A percentile compares a stretch with the other conserved stretches of the same genome.
These are phyloP conservation scores for Tuber magnatum DNA, from an alignment of 495 filamentous ascomycete genomes.

Conservation along the genomic window DNA sequence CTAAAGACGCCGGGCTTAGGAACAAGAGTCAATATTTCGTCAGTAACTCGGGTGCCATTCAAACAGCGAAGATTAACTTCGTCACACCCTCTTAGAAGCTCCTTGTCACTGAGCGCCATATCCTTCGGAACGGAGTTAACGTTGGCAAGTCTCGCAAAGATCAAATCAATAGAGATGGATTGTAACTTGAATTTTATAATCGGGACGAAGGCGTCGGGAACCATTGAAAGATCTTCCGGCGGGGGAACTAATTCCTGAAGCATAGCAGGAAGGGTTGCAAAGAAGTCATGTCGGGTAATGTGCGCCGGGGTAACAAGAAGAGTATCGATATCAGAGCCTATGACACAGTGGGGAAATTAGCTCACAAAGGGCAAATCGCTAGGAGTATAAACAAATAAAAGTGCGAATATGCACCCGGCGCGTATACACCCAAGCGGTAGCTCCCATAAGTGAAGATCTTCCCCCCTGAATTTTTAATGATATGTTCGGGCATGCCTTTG, in stretches of 20 bases:
- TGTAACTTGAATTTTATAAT: constrained; percentile 91
- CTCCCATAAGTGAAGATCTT: constrained; percentile 94
- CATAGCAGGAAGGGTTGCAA: constrained; percentile 70
- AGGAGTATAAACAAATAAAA: constrained; percentile 3
- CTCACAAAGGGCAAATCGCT: background rate
- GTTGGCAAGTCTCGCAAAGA: constrained; percentile 71
- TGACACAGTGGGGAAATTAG: constrained; percentile 20
- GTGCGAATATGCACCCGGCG: constrained; percentile 54
- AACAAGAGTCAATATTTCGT: constrained; percentile 80
- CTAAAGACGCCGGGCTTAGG: constrained; percentile 84
- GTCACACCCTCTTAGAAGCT: constrained; percentile 74
- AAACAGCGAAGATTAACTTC: constrained; percentile 78
- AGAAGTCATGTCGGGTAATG: constrained; percentile 80
- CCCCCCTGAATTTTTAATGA: constrained; percentile 73
- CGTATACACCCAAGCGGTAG: constrained; percentile 87
- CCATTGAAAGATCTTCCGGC: constrained; percentile 73
- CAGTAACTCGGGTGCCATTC: constrained; percentile 88
- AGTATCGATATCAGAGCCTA: constrained; percentile 94
- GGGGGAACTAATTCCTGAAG: constrained; percentile 64
- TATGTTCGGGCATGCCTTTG: constrained; percentile 63
- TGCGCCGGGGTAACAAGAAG: constrained; percentile 84
- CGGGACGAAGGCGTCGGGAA: constrained; percentile 83
- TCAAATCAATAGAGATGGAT: constrained; percentile 88
- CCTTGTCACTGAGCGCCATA: constrained; percentile 70
- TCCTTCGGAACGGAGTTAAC: constrained; percentile 63